Evolutionary conservation across 2,329 filamentous ascomycete genomes (phyloP), one percentile per base, ranked within the genome.

Genomic region (Nothophoma quercina): DNA sequence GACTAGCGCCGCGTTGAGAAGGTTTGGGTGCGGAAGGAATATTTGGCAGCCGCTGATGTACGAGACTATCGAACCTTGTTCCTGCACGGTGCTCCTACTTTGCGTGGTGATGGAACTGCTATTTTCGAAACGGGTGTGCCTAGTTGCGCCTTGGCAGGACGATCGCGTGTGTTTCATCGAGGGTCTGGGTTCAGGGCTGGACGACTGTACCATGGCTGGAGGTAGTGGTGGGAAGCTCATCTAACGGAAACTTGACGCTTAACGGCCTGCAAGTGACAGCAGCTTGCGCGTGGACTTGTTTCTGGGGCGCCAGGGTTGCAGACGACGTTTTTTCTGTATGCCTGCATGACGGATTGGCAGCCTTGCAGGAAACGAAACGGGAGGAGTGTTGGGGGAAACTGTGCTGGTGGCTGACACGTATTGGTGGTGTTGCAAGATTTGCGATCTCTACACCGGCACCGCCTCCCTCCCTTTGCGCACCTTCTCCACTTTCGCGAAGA

Each of bases 391-490:
- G 26, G 26, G 10, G 22, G 38, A 30, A 30, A 28, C 38, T 1
- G 10, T 7, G 5, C 13, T 19, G 25, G 39, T 47, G 39, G 42
- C 23, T 40, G 34, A 38, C 15, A 13, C 21, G 49, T 46, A 16
- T 52, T 41, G 49, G 30, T 35, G 25, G 49, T 38, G 50, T 53
- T 38, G 43, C 50, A 53, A 33, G 38, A 48, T 53, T 53, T 53
- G 42, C 26, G 32, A 51, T 51, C 9, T 23, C 13, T 21, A 39
- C 15, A 26, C 43, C 36, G 49, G 34, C 28, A 18, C 7, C 16
- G 18, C n/a, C 16, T 10, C 33, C 3, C 6, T 16, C 21, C 41
- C 13, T 25, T 25, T 8, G 25, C 8, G 5, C n/a, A n/a, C 5
- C 12, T 36, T 16, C 38, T 38, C 32, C 47, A 29, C 30, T 42